Conservation (phyloP, 2,329 filamentous ascomycete genomes). For the Verticillium klebahnii region DNA sequence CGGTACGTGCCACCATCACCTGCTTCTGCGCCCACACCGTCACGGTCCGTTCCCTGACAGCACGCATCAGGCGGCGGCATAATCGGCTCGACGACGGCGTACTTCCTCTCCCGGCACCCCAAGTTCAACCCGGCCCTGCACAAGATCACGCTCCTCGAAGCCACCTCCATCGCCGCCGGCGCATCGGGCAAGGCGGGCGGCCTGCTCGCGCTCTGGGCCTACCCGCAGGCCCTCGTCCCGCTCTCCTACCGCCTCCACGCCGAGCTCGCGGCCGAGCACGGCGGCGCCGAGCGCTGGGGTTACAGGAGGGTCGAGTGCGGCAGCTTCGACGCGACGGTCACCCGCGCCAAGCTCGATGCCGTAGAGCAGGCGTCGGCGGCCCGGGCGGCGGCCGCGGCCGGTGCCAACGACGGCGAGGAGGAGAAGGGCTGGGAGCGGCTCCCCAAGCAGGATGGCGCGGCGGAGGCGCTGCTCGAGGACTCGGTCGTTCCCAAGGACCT, state of each 20-base stretch:
- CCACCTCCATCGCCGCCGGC: conserved; percentile 77
- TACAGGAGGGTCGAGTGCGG: conserved; percentile 79
- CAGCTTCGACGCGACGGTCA: conserved; percentile 37
- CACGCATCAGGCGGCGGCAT: conserved; percentile 75
- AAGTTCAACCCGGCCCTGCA: conserved; percentile 71
- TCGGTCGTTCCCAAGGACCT: conserved; percentile 69
- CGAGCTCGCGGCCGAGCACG: conserved; percentile 79
- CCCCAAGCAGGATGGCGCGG: conserved; percentile 52
- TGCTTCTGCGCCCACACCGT: background rate
- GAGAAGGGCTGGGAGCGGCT: conserved; percentile 56
- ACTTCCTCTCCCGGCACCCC: conserved; percentile 83
- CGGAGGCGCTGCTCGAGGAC: conserved; percentile 42
- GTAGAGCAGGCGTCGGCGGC: conserved; percentile 16
- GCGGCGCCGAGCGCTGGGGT: conserved; percentile 76
- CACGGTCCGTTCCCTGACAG: background rate
- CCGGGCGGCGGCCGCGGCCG: conserved; percentile 1
- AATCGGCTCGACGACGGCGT: conserved; percentile 87
- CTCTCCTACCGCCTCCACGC: conserved; percentile 80
- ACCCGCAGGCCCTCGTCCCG: conserved; percentile 77
- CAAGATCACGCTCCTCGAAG: conserved; percentile 82
- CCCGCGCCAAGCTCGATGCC: conserved; percentile 27
- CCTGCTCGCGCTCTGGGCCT: conserved; percentile 86
- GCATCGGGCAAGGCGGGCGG: conserved; percentile 95
- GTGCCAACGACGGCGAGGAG: conserved; percentile 11
- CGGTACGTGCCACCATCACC: conserved; percentile 25